A percentile compares a stretch with the other conserved stretches of the same genome.
phyloP scores from a whole-genome alignment of 139 green algal species.

The Coelastrella sp. region DNA sequence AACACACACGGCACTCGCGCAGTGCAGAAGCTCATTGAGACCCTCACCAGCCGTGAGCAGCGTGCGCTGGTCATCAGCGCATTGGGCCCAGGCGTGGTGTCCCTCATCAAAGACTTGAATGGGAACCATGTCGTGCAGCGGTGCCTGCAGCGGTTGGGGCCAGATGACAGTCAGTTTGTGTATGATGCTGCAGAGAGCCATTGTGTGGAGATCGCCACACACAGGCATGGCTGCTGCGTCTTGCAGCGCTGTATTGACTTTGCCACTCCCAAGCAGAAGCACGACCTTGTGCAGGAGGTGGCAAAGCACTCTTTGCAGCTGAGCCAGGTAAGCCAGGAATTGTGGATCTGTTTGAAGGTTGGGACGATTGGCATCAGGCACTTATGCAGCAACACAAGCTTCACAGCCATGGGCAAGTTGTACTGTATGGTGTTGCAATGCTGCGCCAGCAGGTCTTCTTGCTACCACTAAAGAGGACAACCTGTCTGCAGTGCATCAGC shows the following conservation, averaged over 20 bases:
- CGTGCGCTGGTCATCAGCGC: slow-evolving; percentile 84
- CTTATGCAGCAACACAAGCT: neutral
- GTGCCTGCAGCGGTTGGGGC: slow-evolving; percentile 86
- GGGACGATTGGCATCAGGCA: neutral
- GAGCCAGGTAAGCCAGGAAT: slow-evolving; percentile 71
- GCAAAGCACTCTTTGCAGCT: slow-evolving; percentile 87
- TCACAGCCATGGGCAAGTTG: neutral
- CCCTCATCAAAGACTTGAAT: slow-evolving; percentile 98
- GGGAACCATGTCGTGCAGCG: slow-evolving; percentile 99
- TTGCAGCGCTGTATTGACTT: slow-evolving; percentile 99
- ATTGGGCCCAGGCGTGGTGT: slow-evolving; percentile 89
- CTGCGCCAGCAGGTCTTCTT: too few species aligned
- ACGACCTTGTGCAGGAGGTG: slow-evolving; percentile 85
- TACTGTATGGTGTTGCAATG: neutral
- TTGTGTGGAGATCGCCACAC: slow-evolving; percentile 95
- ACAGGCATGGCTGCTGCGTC: slow-evolving; percentile 99
- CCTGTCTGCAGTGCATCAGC: too few species aligned
- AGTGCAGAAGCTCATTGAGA: slow-evolving; percentile 98
- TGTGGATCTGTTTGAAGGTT: neutral
- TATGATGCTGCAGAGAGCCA: slow-evolving; percentile 88
- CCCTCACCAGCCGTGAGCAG: slow-evolving; percentile 81
- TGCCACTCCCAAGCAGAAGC: slow-evolving; percentile 84
- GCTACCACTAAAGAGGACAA: too few species aligned
- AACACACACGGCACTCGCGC: slow-evolving; percentile 98
- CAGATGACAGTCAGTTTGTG: slow-evolving; percentile 91